Conservation (phyloP, 1,284 basidiomycete genomes). For the Austroboletus novae-zelandiae region DNA sequence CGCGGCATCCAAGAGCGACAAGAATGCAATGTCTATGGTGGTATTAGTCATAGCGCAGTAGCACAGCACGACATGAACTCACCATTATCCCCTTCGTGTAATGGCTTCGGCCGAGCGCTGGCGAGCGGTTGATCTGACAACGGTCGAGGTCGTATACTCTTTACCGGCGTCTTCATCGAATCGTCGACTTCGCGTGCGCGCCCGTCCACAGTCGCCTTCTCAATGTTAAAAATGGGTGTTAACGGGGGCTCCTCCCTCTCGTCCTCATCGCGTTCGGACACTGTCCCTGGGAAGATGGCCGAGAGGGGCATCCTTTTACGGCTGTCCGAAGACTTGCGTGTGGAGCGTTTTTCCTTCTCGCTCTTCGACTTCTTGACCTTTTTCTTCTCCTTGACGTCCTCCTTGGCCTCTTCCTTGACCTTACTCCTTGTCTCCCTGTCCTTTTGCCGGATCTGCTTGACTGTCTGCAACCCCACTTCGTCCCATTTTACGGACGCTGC, state of each 20-base stretch:
- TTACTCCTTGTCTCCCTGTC: slow-evolving; percentile 37
- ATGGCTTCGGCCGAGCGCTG: slow-evolving; percentile 44
- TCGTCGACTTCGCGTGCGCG: slow-evolving; percentile 29
- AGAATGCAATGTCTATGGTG: slow-evolving; percentile 44
- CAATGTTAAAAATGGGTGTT: slow-evolving; percentile 45
- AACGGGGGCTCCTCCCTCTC: slow-evolving; percentile 1
- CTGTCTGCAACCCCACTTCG: slow-evolving; percentile 56
- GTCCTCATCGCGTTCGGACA: slow-evolving; percentile 14
- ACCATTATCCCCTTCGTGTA: slow-evolving; percentile 53
- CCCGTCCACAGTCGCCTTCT: slow-evolving; percentile 52
- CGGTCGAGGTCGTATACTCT: slow-evolving; percentile 51
- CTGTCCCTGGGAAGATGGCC: slow-evolving; percentile 47
- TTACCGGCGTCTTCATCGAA: slow-evolving; percentile 46
- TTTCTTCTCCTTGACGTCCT: slow-evolving; percentile 12
- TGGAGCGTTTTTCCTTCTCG: slow-evolving; percentile 14
- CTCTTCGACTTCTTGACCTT: slow-evolving; percentile 31
- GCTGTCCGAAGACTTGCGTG: slow-evolving; percentile 37
- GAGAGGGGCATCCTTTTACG: slow-evolving; percentile 46
- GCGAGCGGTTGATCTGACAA: slow-evolving; percentile 64
- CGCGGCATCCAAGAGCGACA: slow-evolving; percentile 69
- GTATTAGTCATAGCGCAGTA: slow-evolving; percentile 4
- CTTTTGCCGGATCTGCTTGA: slow-evolving; percentile 48
- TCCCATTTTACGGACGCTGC: slow-evolving; percentile 60
- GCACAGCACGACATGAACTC: slow-evolving; percentile 10
- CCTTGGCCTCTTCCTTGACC: slow-evolving; percentile 11